Evolutionary conservation across 2,329 filamentous ascomycete species (phyloP).

Genomic region (Thermothelomyces thermophilus): DNA sequence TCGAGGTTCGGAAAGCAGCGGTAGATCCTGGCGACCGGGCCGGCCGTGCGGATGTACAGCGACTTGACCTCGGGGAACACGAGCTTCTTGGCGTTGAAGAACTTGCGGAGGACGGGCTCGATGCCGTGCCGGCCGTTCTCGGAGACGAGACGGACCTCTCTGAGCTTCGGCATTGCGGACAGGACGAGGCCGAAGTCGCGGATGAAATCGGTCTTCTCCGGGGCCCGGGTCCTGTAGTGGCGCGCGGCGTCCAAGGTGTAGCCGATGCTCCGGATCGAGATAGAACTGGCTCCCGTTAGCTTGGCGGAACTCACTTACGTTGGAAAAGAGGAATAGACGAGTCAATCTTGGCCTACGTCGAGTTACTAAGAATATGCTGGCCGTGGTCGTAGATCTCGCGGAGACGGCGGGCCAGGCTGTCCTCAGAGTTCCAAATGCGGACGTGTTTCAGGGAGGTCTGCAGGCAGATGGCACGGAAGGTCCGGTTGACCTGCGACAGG

Average conservation of each 20-base stretch:
- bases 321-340: too few species aligned
- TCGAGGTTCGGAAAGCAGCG: conserved; percentile 2
- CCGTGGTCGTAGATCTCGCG: not conserved
- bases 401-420: not conserved
- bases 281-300: not conserved
- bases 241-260: not conserved
- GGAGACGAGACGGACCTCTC: not conserved
- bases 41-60: not conserved
- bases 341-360: not conserved
- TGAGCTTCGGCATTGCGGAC: not conserved
- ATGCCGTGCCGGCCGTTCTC: not conserved
- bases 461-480: not conserved
- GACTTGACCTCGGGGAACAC: not conserved
- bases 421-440: not conserved
- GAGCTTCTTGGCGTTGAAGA: not conserved
- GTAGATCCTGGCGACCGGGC: not conserved
- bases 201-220: not conserved
- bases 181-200: not conserved
- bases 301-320: too few species aligned
- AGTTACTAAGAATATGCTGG: not conserved
- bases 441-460: not conserved
- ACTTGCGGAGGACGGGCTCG: not conserved
- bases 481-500: not conserved
- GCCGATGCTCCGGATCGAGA: not conserved
- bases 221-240: not conserved